phyloP scores from a whole-genome alignment of 345 rosid genomes.

The Moricandia moricandioides region DNA sequence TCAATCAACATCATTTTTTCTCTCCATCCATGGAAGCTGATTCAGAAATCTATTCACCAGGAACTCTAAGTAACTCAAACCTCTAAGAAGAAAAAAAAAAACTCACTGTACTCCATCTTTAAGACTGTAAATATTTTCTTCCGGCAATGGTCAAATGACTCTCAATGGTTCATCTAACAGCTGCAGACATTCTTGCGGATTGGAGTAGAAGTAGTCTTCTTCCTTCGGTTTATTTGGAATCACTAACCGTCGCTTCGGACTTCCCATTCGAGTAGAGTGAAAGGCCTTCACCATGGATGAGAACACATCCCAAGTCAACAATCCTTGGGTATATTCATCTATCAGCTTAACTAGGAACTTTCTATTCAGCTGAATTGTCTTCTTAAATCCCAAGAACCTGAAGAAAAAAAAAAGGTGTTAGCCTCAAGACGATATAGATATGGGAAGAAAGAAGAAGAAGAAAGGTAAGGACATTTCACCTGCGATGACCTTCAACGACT shows the following conservation, averaged over 20 bases:
- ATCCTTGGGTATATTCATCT: constrained; percentile 62
- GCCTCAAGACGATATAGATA: background rate
- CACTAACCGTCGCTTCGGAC: constrained; percentile 56
- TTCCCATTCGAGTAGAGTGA: constrained; percentile 75
- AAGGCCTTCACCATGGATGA: constrained; percentile 60
- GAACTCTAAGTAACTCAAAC: constrained; percentile 18
- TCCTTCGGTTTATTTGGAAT: constrained; percentile 84
- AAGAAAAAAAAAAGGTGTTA: background rate
- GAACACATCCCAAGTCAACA: constrained; percentile 80
- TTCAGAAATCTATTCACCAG: constrained; percentile 21
- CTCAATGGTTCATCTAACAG: constrained; percentile 62
- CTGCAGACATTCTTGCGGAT: constrained; percentile 89
- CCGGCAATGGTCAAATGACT: constrained; percentile 13
- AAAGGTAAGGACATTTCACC: constrained; percentile 41
- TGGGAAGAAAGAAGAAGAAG: background rate
- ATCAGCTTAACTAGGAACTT: constrained; percentile 66
- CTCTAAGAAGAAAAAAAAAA: constrained; percentile 1
- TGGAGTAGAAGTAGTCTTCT: constrained; percentile 92
- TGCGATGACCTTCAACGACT: constrained; percentile 97
- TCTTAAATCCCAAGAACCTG: constrained; percentile 95
- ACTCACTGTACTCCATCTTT: constrained; percentile 12
- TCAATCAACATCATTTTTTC: constrained; percentile 1
- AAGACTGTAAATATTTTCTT: background rate
- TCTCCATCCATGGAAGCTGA: constrained; percentile 27
- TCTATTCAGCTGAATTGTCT: constrained; percentile 68